Base-by-base conservation (phyloP, 2,329 filamentous ascomycete genomes). In the Nemania sp. region DNA sequence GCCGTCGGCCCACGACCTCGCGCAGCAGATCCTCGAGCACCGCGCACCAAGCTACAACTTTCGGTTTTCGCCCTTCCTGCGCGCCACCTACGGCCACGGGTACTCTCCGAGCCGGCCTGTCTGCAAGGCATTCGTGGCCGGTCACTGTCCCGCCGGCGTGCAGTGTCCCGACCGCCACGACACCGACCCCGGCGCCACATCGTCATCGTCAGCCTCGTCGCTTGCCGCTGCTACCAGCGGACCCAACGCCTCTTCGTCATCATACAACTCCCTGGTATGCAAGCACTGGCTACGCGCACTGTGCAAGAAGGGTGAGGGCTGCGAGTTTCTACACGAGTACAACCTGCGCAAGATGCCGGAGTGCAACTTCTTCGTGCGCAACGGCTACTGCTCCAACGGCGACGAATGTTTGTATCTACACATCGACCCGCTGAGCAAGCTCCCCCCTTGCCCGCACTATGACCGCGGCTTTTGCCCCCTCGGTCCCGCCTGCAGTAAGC, bases 291-390 rank as follows among this genome's bases (percentile, higher is more conserved):
- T 97, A 68, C 90, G 95, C 61, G 93, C 92, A 0, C 84, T 99
- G 17, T 99, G 94, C 80, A 99, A 99, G 71, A 97, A 97, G 75
- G 94, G 93, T 66, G 88, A 97, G 69, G 84, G 86, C 63, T 99
- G 94, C 84, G 94, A 99, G 77, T 99, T 97, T 68, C 80, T 97
- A 43, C 94, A 99, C 80, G 94, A 97, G 75, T 99, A 97, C 79
- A 97, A 99, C 75, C 82, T 99, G 64, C 86, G 94, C 60, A 92
- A 94, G 73, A 97, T 97, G 91, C 92, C 94, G 59, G 94, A 97
- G 76, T 99, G 94, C 76, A 96, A 96, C 68, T 96, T 96, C 74
- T 97, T 93, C 75, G 86, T 91, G 53, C 84, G 91, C 57, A 96
- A 94, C 69, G 91, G 91, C 51, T 97, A 95, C 72, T 99, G 94